Evolutionary conservation across 139 green algal species (phyloP).

Genomic region (Spirogloea muscicola): DNA sequence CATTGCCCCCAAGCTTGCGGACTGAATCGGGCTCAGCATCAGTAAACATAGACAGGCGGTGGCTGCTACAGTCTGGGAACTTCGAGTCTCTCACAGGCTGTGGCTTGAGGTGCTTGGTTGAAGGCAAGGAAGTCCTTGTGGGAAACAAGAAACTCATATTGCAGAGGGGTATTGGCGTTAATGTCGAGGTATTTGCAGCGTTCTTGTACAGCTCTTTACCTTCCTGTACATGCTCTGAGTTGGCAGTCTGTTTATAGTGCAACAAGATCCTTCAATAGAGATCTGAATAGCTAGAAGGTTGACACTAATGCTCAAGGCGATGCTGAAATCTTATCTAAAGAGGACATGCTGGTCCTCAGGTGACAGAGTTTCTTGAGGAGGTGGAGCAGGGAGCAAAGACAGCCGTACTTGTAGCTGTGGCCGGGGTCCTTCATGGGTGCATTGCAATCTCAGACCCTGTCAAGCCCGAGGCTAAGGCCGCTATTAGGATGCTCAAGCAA

Average conservation of each 20-base stretch:
- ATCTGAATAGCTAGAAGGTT: no score
- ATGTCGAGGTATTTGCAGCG: no score
- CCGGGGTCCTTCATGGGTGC: slow-evolving; percentile 53
- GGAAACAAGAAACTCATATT: slow-evolving; percentile 48
- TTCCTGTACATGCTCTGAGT: no score
- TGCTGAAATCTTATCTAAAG: no score
- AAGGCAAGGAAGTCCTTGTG: slow-evolving; percentile 29
- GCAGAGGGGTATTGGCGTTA: slow-evolving; percentile 5
- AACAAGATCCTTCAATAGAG: no score
- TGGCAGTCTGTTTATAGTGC: no score
- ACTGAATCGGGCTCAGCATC: no score
- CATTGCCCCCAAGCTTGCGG: no score
- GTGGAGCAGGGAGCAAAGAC: slow-evolving; percentile 59
- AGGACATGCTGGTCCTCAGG: no score
- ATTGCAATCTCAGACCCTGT: slow-evolving; percentile 83
- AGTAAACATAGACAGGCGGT: no score
- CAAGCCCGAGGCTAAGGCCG: slow-evolving; percentile 82
- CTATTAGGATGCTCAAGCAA: slow-evolving; percentile 64
- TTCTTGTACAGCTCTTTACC: no score
- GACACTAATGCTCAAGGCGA: no score
- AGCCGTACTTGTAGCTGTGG: slow-evolving; percentile 63
- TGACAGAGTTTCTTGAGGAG: slow-evolving; percentile 18
- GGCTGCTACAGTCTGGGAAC: slow-evolving; percentile 6
- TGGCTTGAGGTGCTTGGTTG: slow-evolving; percentile 41
- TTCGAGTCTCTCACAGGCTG: slow-evolving; percentile 41